A percentile compares a stretch with the other conserved stretches of the same genome.
These are phyloP conservation scores for Trichopus zeylanicus DNA, from an alignment of 116 monocot genomes.

Conservation along the genomic window DNA sequence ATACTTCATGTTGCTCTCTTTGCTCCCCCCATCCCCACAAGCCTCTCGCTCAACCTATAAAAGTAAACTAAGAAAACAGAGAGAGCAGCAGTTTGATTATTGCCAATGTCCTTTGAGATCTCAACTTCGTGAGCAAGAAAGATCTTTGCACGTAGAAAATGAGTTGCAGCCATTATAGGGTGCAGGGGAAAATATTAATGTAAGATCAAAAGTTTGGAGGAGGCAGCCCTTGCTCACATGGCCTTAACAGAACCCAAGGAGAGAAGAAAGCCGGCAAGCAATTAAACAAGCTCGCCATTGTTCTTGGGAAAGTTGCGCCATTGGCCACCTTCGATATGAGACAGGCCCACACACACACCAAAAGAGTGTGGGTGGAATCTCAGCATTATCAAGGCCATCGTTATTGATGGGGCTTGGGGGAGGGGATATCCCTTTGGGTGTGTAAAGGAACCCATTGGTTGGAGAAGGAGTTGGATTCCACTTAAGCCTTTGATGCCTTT, in stretches of 20 bases:
- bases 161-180: slow-evolving; percentile 1
- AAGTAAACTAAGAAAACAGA: background rate
- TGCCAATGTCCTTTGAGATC: background rate
- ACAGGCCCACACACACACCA: background rate
- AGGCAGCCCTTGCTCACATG: background rate
- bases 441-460: slow-evolving; percentile 2
- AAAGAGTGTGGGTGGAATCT: background rate
- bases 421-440: slow-evolving; percentile 2
- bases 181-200: background rate
- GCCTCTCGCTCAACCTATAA: background rate
- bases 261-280: background rate
- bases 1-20: too few relatives aligned
- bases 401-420: background rate
- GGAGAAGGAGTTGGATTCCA: slow-evolving; percentile 1
- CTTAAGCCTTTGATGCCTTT: background rate
- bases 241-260: too few relatives aligned
- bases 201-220: too few relatives aligned
- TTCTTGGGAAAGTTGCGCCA: too few relatives aligned
- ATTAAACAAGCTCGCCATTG: background rate
- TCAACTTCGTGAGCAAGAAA: background rate
- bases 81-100: background rate
- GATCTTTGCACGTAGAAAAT: background rate
- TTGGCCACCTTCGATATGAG: background rate
- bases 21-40: background rate
- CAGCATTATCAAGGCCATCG: background rate